These are phyloP conservation scores for Cymbopogon flexuosus DNA, from an alignment of 202 grass and related monocot genomes.

Conservation along the genomic window DNA sequence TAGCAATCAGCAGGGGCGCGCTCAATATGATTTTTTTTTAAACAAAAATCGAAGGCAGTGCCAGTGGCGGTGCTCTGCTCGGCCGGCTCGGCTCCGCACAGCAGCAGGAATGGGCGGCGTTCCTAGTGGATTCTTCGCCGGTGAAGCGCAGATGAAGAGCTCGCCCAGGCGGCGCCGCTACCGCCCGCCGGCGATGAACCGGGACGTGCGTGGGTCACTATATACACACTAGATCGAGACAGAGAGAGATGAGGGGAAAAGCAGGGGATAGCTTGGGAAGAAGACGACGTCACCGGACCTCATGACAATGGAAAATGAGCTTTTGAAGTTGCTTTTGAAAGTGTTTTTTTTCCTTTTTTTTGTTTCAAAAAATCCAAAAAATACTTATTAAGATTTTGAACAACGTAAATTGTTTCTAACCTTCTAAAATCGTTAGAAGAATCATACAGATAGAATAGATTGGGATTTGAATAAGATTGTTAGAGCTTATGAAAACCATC, in stretches of 20 bases:
- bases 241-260: no score
- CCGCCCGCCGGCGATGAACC: not conserved
- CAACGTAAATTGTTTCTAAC: no score
- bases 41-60: not conserved
- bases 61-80: not conserved
- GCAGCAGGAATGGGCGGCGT: not conserved
- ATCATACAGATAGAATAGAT: no score
- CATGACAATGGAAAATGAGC: no score
- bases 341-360: no score
- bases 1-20: not conserved
- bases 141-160: not conserved
- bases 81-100: not conserved
- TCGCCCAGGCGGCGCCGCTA: not conserved
- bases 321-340: no score
- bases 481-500: no score
- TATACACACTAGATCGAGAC: not conserved
- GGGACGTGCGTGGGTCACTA: not conserved
- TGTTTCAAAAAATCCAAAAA: no score
- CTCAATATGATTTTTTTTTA: not conserved
- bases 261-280: no score
- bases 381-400: no score
- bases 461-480: no score
- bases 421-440: no score
- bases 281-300: not conserved
- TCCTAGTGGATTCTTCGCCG: not conserved